Evolutionary conservation across 1,284 basidiomycete species (phyloP), one percentile per base, ranked within the genome.

Genomic region (Ceratorhiza oryzae-sativae): DNA sequence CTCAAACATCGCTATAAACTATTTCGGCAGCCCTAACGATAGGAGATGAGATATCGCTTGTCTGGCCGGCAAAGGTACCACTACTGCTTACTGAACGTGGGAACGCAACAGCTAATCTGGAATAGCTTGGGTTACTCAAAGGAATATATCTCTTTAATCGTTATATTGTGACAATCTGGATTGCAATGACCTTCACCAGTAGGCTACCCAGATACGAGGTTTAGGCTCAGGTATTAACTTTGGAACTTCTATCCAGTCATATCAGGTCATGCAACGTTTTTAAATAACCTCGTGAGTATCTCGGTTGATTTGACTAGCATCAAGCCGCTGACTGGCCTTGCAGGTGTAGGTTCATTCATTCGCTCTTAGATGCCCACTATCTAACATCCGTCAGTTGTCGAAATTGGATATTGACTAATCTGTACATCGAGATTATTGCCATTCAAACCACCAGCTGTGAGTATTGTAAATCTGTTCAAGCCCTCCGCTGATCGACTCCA

Each of bases 41-140:
- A 20, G 18, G 34, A 4, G 65, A 56, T 32, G 65, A 68, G 27
- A 42, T 68, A 2, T 42, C 51, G 4, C 65, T 68, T 18, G 39
- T 68, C 39, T 68, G 65, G 65, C 65, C 65, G 20, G 65, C 65
- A 49, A 68, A 68, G 65, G 65, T 68, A 36, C 9, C 27, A 8
- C 25, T 15, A 6, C 13, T 9, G 5, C 4, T 13, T 13, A n/a
- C 3, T 23, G 30, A 25, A 51, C 12, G 20, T 23, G 1, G 8
- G 20, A n/a, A 30, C 3, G 6, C n/a, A 9, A 32, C 30, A 39
- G 3, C 34, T 56, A n/a, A 56, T 3, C 6, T 23, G 15, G 30
- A 15, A 4, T 1, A 68, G 65, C 23, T 45, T 13, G 65, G 65
- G 13, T 27, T 56, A 5, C 20, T 68, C 20, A 68, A 68, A 25